These are phyloP conservation scores for Zangia roseola DNA, from an alignment of 768 basidiomycete species.

Conservation along the genomic window DNA sequence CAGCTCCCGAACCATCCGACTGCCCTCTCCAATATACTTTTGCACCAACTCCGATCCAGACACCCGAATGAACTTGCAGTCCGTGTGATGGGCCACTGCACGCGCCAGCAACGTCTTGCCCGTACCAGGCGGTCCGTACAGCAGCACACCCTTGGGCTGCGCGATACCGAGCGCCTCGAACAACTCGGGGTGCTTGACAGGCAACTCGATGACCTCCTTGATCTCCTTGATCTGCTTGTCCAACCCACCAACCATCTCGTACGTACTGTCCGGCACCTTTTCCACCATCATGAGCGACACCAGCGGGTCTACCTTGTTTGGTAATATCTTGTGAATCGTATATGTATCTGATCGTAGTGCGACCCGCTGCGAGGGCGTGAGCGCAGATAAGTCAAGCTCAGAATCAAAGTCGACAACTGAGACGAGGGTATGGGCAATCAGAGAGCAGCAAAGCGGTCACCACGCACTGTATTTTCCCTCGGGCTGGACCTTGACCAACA, in stretches of 20 bases:
- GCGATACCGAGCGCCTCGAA: slow-evolving; percentile 97
- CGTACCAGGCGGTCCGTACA: slow-evolving; percentile 95
- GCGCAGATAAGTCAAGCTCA: slow-evolving; percentile 74
- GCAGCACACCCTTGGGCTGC: slow-evolving; percentile 92
- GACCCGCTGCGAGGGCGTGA: slow-evolving; percentile 87
- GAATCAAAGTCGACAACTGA: slow-evolving; percentile 91
- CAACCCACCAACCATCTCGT: slow-evolving; percentile 99
- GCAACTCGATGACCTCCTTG: slow-evolving; percentile 97
- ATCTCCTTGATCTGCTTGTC: slow-evolving; percentile 99
- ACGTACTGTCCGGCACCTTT: slow-evolving; percentile 98
- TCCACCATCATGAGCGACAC: slow-evolving; percentile 99
- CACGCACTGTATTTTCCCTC: slow-evolving; percentile 97
- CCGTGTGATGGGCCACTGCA: slow-evolving; percentile 96
- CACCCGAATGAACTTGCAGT: slow-evolving; percentile 97
- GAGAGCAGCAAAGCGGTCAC: background rate
- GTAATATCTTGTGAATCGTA: slow-evolving; percentile 93
- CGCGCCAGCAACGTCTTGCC: slow-evolving; percentile 95
- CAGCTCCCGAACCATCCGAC: slow-evolving; percentile 93
- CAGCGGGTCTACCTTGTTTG: slow-evolving; percentile 97
- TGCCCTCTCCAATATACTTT: slow-evolving; percentile 98
- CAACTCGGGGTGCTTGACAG: slow-evolving; percentile 96
- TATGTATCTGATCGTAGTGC: slow-evolving; percentile 96
- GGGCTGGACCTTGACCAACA: slow-evolving; percentile 96
- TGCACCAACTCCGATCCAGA: slow-evolving; percentile 93
- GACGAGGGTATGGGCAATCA: background rate